Percentiles rank a stretch among this genome's conserved stretches.
Conservation (phyloP, 345 rosid genomes). For the Euphorbia peplus region DNA sequence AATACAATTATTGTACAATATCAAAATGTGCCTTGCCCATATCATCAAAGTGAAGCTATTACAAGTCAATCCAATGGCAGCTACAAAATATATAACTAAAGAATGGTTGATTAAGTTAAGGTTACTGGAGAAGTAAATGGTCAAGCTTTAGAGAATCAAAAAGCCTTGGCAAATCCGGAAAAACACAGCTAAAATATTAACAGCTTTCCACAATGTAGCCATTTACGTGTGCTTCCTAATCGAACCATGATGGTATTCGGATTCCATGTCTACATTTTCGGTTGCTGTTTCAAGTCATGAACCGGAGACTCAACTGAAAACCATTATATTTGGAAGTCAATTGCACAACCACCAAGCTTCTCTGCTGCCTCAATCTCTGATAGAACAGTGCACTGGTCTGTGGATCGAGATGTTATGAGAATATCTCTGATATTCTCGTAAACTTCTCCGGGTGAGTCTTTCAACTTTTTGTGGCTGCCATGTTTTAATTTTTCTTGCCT, state of each 20-base stretch:
- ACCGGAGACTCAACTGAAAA: not conserved
- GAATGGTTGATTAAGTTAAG: not conserved
- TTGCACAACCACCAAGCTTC: constrained; percentile 37
- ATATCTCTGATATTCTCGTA: constrained; percentile 37
- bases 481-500: constrained; percentile 14
- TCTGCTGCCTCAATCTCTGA: constrained; percentile 50
- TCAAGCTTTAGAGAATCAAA: not conserved
- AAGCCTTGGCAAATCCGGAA: not conserved
- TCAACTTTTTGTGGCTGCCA: constrained; percentile 12
- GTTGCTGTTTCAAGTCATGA: not conserved
- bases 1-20: not conserved
- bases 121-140: not conserved
- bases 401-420: constrained; percentile 23
- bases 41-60: not conserved
- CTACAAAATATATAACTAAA: not conserved
- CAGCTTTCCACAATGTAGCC: not conserved
- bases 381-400: constrained; percentile 29
- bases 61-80: not conserved
- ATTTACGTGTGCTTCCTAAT: not conserved
- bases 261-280: constrained; percentile 1
- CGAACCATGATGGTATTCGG: constrained; percentile 3
- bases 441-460: constrained; percentile 22
- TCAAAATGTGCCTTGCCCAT: not conserved
- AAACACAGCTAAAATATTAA: not conserved
- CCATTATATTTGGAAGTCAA: constrained; percentile 60